Base-by-base conservation (phyloP, 768 basidiomycete genomes). In the Dioszegia hungarica region DNA sequence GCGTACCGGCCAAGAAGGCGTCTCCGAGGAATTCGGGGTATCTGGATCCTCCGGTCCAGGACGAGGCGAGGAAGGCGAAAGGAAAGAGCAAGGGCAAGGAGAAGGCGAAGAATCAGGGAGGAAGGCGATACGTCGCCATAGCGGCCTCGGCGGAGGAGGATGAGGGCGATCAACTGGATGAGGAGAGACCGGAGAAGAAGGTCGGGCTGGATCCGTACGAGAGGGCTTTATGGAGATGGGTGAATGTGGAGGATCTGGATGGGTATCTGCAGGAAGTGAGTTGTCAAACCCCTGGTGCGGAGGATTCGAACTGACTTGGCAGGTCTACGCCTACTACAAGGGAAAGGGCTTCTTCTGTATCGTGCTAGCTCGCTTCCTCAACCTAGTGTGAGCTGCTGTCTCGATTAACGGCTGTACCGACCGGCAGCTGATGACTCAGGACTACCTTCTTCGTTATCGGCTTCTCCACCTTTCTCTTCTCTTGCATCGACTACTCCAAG, bases 331-430 rank as follows among this genome's bases (percentile, higher is more conserved):
- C 41, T 99, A 98, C 75, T 99, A 99, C 73, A 87, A 90, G 71
- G 92, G 93, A 24, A 95, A 95, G 73, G 95, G 95, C 1, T 87
- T 97, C 33, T 97, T 88, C 72, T 92, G 90, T 66, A 99, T 99
- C 66, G 89, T 89, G 12, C 81, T 99, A 20, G 82, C 88, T 9
- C 82, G 89, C 41, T 87, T 89, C 19, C 81, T 99, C n/a, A 97
- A 99, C 75, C 83, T 99, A 64, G 79, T 98, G 95, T 97, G 67
- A 8, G 49, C 22, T 24, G 12, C 28, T 4, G 4, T 8, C 46
- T 31, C 27, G n/a, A n/a, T n/a, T n/a, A n/a, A n/a, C n/a, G n/a
- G n/a, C n/a, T n/a, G n/a, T n/a, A 36, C 14, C 34, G 34, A 11
- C 25, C 10, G 1, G n/a, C 27, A 14, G 47, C 47, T 49, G 1